Conservation (phyloP, 257 asterid genomes). For the Leptodermis oblonga region DNA sequence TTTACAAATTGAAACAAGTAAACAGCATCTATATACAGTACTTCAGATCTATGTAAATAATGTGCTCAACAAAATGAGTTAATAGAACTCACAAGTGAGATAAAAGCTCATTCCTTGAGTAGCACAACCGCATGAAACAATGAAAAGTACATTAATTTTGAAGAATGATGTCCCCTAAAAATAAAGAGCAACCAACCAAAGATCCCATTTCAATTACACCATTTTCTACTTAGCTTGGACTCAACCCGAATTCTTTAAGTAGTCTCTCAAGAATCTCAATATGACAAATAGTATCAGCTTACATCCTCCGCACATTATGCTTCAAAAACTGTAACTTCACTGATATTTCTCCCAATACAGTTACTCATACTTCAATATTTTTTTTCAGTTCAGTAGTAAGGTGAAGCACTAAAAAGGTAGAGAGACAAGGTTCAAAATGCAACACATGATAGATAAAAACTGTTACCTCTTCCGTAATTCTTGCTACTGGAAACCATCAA, state of each 20-base stretch:
- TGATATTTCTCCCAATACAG: neutral
- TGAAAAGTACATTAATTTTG: neutral
- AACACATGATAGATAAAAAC: neutral
- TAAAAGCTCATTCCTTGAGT: neutral
- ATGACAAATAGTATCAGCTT: no score
- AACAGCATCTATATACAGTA: neutral
- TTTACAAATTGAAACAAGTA: neutral
- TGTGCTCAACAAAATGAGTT: neutral
- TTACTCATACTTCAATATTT: neutral
- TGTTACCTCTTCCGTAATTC: slow-evolving; percentile 90
- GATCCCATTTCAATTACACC: no score
- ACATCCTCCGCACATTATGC: no score
- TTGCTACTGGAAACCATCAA: slow-evolving; percentile 81
- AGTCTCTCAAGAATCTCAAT: no score
- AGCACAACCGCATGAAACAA: no score
- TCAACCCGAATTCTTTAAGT: neutral
- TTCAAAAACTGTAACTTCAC: no score
- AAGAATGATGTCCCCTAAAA: neutral
- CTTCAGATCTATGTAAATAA: neutral
- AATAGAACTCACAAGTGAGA: neutral
- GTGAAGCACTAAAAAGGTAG: neutral
- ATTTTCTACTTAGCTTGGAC: no score
- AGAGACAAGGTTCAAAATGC: neutral
- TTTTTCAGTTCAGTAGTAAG: no score
- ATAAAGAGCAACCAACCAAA: neutral